Conservation (phyloP, 805 yeast species). For the Alloascoidea hylecoeti region DNA sequence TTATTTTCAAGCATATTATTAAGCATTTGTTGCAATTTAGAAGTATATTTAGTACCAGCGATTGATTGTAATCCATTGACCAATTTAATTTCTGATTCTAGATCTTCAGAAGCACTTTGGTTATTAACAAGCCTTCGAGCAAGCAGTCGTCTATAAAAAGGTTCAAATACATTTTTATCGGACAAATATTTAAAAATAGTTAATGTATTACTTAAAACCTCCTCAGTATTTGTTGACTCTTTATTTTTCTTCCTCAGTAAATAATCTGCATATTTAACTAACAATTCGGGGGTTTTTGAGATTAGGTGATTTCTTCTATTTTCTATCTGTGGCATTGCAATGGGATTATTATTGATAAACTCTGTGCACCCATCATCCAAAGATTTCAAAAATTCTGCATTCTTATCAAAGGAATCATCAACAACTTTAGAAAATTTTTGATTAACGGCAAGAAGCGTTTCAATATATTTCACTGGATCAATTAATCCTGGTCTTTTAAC, state of each 20-base stretch:
- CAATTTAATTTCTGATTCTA: slow-evolving; percentile 67
- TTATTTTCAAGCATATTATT: slow-evolving; percentile 80
- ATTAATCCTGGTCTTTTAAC: slow-evolving; percentile 17
- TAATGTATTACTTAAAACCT: slow-evolving; percentile 73
- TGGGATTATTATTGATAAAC: slow-evolving; percentile 69
- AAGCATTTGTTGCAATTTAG: slow-evolving; percentile 91
- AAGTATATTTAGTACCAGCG: slow-evolving; percentile 85
- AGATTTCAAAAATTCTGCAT: slow-evolving; percentile 71
- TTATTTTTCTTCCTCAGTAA: slow-evolving; percentile 65
- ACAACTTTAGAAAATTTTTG: slow-evolving; percentile 54
- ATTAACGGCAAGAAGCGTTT: slow-evolving; percentile 60
- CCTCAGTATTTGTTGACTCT: slow-evolving; percentile 48
- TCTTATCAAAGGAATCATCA: slow-evolving; percentile 49
- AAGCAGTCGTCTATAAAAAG: slow-evolving; percentile 75
- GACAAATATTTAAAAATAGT: slow-evolving; percentile 75
- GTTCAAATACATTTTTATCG: slow-evolving; percentile 93
- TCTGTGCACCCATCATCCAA: slow-evolving; percentile 80
- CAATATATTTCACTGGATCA: slow-evolving; percentile 71
- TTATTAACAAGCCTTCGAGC: slow-evolving; percentile 84
- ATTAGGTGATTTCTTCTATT: too few relatives aligned
- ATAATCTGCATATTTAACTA: slow-evolving; percentile 82
- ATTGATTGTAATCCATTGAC: slow-evolving; percentile 80
- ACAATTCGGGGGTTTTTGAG: slow-evolving; percentile 83
- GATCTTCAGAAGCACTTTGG: slow-evolving; percentile 72
- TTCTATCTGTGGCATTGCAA: slow-evolving; percentile 38